Conservation (phyloP, 371 early-diverging fungal genomes). For the Rhizopus stolonifer region DNA sequence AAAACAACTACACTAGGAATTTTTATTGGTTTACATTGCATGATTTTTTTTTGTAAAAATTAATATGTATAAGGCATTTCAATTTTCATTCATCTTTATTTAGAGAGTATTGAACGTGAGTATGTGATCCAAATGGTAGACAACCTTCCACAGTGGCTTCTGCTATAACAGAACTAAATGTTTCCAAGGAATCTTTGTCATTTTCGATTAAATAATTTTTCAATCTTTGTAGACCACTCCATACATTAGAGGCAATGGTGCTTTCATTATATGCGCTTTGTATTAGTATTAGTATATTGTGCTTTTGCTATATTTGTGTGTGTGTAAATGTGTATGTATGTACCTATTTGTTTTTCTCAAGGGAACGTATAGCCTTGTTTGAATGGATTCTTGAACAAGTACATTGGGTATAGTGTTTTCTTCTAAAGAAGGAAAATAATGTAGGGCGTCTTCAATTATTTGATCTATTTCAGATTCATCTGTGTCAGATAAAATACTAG, state of each 20-base stretch:
- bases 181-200: conserved; percentile 42
- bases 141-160: conserved; percentile 48
- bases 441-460: too few relatives aligned
- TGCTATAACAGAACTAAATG: conserved; percentile 33
- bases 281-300: conserved; percentile 14
- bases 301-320: conserved; percentile 13
- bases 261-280: conserved; percentile 20
- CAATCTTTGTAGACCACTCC: conserved; percentile 39
- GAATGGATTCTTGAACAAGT: not conserved
- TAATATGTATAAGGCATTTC: too few relatives aligned
- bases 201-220: conserved; percentile 41
- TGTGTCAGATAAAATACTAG: not conserved
- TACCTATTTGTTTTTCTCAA: too few relatives aligned
- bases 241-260: conserved; percentile 36
- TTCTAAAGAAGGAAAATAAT: too few relatives aligned
- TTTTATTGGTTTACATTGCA: too few relatives aligned
- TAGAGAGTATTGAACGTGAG: conserved; percentile 40
- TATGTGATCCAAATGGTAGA: conserved; percentile 43
- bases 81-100: too few relatives aligned
- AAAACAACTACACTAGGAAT: too few relatives aligned
- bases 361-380: too few relatives aligned
- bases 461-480: too few relatives aligned
- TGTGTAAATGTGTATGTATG: too few relatives aligned
- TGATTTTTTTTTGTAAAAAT: too few relatives aligned
- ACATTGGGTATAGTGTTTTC: not conserved